Conservation (phyloP, 805 yeast genomes). For the Zygotorulaspora florentina region DNA sequence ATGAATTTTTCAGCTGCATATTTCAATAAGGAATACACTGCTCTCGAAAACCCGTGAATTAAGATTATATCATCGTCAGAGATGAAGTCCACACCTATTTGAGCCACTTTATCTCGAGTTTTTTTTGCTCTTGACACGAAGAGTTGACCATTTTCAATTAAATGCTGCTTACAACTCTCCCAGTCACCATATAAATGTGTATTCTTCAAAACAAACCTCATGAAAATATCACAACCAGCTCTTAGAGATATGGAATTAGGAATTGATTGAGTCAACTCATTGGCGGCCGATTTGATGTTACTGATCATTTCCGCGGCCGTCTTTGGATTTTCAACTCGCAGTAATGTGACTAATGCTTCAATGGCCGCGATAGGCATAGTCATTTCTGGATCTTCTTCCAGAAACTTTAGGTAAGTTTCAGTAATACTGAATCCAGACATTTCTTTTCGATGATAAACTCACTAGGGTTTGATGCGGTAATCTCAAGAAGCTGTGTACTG, state of each 20-base stretch:
- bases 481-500: no score
- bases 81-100: slow-evolving; percentile 81
- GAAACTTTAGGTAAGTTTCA: slow-evolving; percentile 69
- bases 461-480: background rate
- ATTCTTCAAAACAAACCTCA: slow-evolving; percentile 87
- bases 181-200: slow-evolving; percentile 82
- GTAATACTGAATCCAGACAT: slow-evolving; percentile 68
- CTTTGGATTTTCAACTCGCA: slow-evolving; percentile 78
- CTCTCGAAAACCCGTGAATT: slow-evolving; percentile 90
- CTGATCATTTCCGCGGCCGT: slow-evolving; percentile 92
- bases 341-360: slow-evolving; percentile 82
- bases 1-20: slow-evolving; percentile 74
- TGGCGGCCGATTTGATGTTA: slow-evolving; percentile 71
- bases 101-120: slow-evolving; percentile 82
- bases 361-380: slow-evolving; percentile 99
- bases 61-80: slow-evolving; percentile 88
- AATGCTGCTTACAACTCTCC: slow-evolving; percentile 85
- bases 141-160: slow-evolving; percentile 89
- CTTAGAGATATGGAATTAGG: slow-evolving; percentile 88
- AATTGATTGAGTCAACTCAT: slow-evolving; percentile 68
- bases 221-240: slow-evolving; percentile 96
- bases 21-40: slow-evolving; percentile 69
- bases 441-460: background rate
- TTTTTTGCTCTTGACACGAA: slow-evolving; percentile 90
- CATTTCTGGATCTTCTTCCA: slow-evolving; percentile 90